Conservation (phyloP, 805 yeast species). For the Wickerhamiella siamensis region DNA sequence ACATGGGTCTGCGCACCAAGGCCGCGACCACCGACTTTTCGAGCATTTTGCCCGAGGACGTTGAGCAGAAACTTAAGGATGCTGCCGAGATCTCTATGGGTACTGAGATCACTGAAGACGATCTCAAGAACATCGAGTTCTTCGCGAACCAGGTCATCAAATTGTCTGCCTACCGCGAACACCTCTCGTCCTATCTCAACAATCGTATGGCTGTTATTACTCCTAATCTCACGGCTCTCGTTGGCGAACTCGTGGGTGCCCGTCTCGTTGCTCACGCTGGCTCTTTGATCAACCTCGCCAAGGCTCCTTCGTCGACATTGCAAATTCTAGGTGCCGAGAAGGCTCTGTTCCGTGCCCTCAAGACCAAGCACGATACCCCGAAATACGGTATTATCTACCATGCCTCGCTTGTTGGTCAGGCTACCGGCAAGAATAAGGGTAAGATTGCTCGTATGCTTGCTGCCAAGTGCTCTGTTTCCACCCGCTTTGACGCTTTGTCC, state of each 20-base stretch:
- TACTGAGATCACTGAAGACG: conserved; percentile 90
- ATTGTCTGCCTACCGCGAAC: conserved; percentile 93
- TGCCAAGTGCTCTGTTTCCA: conserved; percentile 93
- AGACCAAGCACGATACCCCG: conserved; percentile 97
- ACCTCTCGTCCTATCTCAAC: conserved; percentile 75
- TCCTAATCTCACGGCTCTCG: conserved; percentile 87
- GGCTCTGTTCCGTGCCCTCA: conserved; percentile 95
- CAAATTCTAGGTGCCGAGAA: conserved; percentile 98
- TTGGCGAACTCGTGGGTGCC: conserved; percentile 97
- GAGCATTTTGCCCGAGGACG: conserved; percentile 81
- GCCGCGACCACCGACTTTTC: conserved; percentile 84
- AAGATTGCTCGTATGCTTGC: conserved; percentile 97
- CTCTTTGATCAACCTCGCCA: conserved; percentile 82
- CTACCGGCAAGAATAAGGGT: conserved; percentile 96
- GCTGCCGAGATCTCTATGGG: conserved; percentile 99
- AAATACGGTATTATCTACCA: conserved; percentile 95
- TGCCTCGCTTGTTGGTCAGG: conserved; percentile 95
- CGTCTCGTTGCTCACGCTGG: conserved; percentile 97
- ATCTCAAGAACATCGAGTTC: conserved; percentile 73
- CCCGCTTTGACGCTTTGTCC: conserved; percentile 91
- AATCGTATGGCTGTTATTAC: conserved; percentile 98
- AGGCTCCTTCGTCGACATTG: conserved; percentile 96
- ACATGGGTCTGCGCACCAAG: conserved; percentile 88
- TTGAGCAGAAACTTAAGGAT: conserved; percentile 79
- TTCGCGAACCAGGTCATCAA: conserved; percentile 94